Evolutionary conservation across 371 early-diverging fungal species (phyloP).

Genomic region (Batrachochytrium dendrobatidis): DNA sequence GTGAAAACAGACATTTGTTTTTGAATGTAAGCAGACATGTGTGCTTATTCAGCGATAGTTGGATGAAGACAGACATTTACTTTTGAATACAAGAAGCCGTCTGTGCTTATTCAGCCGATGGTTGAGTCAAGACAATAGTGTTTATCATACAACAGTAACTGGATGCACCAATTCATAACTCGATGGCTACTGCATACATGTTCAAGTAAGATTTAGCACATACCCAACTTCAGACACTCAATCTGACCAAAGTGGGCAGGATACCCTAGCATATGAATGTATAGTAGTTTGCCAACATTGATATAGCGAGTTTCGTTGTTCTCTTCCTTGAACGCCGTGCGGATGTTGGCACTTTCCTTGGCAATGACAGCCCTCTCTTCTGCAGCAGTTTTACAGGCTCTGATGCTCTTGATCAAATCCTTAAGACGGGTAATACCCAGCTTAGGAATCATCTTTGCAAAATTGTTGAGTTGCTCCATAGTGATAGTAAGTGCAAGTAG

Average conservation of each 20-base stretch:
- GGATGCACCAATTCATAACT: too few species aligned
- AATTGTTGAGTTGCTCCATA: not conserved
- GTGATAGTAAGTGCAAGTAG: too few species aligned
- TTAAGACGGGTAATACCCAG: conserved; percentile 33
- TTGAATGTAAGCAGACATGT: too few species aligned
- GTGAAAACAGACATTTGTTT: too few species aligned
- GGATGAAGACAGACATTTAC: too few species aligned
- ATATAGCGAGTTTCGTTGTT: conserved; percentile 73
- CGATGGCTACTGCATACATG: not conserved
- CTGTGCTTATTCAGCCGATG: too few species aligned
- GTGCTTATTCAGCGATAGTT: too few species aligned
- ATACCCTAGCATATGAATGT: conserved; percentile 96
- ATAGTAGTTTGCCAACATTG: conserved; percentile 92
- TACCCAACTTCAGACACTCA: conserved; percentile 88
- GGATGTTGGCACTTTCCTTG: conserved; percentile 91
- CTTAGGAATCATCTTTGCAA: conserved; percentile 1
- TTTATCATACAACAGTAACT: too few species aligned
- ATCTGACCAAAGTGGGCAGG: conserved; percentile 98
- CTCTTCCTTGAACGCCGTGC: conserved; percentile 90
- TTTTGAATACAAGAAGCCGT: too few species aligned
- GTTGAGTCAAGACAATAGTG: too few species aligned
- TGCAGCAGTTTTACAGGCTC: conserved; percentile 96
- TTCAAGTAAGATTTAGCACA: not conserved
- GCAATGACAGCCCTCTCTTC: conserved; percentile 96
- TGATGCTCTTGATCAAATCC: conserved; percentile 93